Base-by-base conservation (phyloP, 148 eudicot species). In the Fagopyrum esculentum region DNA sequence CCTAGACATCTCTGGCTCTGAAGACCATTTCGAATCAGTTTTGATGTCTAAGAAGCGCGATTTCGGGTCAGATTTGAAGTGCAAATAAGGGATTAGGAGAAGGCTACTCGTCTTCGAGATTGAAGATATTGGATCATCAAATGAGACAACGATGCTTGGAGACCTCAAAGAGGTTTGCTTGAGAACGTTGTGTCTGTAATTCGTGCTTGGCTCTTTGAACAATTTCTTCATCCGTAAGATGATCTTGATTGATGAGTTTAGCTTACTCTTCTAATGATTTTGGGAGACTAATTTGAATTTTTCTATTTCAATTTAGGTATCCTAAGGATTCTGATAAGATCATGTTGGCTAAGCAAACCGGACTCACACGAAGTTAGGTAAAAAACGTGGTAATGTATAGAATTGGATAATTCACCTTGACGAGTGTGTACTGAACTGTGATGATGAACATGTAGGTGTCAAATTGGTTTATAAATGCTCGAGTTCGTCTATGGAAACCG, bases 131-230 rank as follows among this genome's bases (percentile, higher is more conserved):
- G 0, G 93, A 89, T 50, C 88, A 87, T 73, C 93, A 89, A 57
- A 77, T 86, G 0, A 63, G 93, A 9, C 93, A 89, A 30, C 93
- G 87, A 89, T 72, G 93, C 93, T 66, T 89, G 93, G 93, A 85
- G 91, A 45, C 93, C 93, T 22, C 93, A 89, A 71, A 81, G 93
- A 77, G 93, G 93, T 6, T 82, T 89, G 78, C 93, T 90, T 15
- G 93, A 89, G 72, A 86, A 90, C 13, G 86, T 90, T 78, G 93
- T 89, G 60, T 89, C 93, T 0, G 89, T 89, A 75, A 90, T 89
- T 80, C 89, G 93, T 7, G 93, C 93, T 78, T 89, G 93, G 93
- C 90, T 89, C 73, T 89, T 89, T 13, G 90, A 89, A 61, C 90
- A 89, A 74, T 89, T 89, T 61, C 91, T 87, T 76, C 93, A 89